These are phyloP conservation scores for Pilatotrama ljubarskyi DNA, from an alignment of 768 basidiomycete genomes.

Conservation along the genomic window DNA sequence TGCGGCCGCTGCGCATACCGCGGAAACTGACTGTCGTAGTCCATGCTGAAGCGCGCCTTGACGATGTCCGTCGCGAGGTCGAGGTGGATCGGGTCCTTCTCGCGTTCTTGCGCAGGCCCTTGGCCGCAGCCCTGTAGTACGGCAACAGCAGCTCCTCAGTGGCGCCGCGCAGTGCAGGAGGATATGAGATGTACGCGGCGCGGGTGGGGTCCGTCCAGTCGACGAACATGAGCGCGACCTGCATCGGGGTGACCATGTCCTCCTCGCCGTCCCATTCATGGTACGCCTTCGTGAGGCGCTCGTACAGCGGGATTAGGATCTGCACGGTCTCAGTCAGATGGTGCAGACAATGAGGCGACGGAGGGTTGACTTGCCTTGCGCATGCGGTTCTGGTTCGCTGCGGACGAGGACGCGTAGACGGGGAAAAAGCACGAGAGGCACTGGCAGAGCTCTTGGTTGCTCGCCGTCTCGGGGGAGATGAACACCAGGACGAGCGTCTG, in stretches of 20 bases:
- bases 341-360: neutral
- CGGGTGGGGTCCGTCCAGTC: constrained; percentile 91
- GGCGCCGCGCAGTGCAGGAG: neutral
- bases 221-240: constrained; percentile 76
- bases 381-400: constrained; percentile 72
- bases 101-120: constrained; percentile 42
- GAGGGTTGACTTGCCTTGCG: constrained; percentile 49
- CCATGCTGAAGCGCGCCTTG: constrained; percentile 47
- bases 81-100: constrained; percentile 49
- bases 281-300: constrained; percentile 55
- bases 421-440: constrained; percentile 86
- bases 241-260: constrained; percentile 69
- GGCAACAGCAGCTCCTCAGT: constrained; percentile 10
- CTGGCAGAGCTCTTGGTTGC: constrained; percentile 84
- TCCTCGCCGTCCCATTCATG: constrained; percentile 70
- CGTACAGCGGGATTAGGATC: constrained; percentile 73
- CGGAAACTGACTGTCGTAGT: constrained; percentile 50
- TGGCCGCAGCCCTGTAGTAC: constrained; percentile 21
- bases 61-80: constrained; percentile 57
- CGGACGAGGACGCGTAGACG: constrained; percentile 81
- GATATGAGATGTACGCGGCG: constrained; percentile 44
- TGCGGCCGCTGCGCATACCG: neutral
- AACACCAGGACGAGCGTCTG: constrained; percentile 58
- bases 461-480: constrained; percentile 75
- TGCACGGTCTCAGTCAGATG: constrained; percentile 29